These are phyloP conservation scores for Canariomyces notabilis DNA, from an alignment of 2,329 filamentous ascomycete species.

Conservation along the genomic window DNA sequence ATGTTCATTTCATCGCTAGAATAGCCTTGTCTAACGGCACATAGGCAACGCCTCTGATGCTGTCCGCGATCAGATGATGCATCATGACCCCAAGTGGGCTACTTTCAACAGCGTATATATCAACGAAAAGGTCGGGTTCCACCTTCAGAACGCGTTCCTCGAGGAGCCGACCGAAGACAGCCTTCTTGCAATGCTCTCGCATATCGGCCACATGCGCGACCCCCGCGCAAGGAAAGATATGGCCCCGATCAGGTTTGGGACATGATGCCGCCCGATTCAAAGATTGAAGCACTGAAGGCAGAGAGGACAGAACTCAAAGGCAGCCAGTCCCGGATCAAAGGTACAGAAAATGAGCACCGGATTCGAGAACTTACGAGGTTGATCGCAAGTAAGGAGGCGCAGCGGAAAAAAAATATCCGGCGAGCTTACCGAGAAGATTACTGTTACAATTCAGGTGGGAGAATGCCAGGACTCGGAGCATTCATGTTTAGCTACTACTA, in stretches of 20 bases:
- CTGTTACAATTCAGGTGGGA: too few species aligned
- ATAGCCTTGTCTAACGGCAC: slow-evolving; percentile 1
- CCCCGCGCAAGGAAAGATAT: slow-evolving; percentile 27
- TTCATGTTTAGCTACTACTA: too few species aligned
- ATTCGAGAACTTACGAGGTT: slow-evolving; percentile 24
- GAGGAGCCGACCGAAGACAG: slow-evolving; percentile 22
- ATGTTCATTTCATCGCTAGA: slow-evolving; percentile 6
- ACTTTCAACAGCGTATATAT: slow-evolving; percentile 29
- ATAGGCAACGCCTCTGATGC: slow-evolving; percentile 25
- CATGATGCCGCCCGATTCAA: slow-evolving; percentile 23
- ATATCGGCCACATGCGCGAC: slow-evolving; percentile 28
- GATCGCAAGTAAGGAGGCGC: slow-evolving; percentile 22
- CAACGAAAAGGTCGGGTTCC: slow-evolving; percentile 27
- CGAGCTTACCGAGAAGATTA: slow-evolving; percentile 27
- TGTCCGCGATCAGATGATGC: slow-evolving; percentile 27
- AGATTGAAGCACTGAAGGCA: slow-evolving; percentile 25
- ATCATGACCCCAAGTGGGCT: slow-evolving; percentile 25
- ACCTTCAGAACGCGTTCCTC: slow-evolving; percentile 29
- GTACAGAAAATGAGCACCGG: slow-evolving; percentile 21
- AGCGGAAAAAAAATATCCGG: slow-evolving; percentile 19
- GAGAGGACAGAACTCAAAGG: slow-evolving; percentile 25
- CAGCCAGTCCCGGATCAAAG: slow-evolving; percentile 25
- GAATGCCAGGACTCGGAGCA: too few species aligned
- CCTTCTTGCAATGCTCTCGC: slow-evolving; percentile 21
- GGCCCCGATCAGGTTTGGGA: slow-evolving; percentile 29